Base-by-base conservation (phyloP, 352 stramenopile species). In the Globisporangium echinulatum region DNA sequence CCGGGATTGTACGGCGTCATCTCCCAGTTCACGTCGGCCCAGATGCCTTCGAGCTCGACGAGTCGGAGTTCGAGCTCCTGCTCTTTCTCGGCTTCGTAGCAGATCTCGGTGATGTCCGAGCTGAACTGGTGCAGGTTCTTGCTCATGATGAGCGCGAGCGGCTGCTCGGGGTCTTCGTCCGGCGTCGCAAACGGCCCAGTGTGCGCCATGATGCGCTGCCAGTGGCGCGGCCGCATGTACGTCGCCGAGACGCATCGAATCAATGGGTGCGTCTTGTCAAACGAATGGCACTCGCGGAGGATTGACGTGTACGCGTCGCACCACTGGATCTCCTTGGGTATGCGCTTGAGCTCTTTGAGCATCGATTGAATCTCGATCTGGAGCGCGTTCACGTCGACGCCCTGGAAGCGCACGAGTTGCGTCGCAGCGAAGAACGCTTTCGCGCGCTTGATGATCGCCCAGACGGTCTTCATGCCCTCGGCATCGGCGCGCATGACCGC, bases 41-140 rank as follows among this genome's bases (percentile, higher is more conserved):
- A 98, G 10, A 96, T 80, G 11, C 89, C 85, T 54, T 96, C 88
- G 7, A 99, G 83, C 58, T 97, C 79, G 54, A 95, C 71, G 11
- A 98, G 72, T 2, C 87, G 85, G 44, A 92, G 70, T 67, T 98
- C 93, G 44, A 98, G 92, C 55, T 98, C 97, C 60, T 98, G 89
- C 67, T 98, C 96, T 61, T 98, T 98, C 49, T 96, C 88, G 5
- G 93, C 96, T 75, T 98, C 90, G 70, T 98, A 97, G 59, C 86
- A 97, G 65, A 98, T 98, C 60, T 98, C 96, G 37, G 97, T 97
- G 47, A 98, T 96, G 38, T 98, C 92, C 15, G 87, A 89, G 64
- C 85, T 97, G 64, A 96, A 98, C 58, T 95, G 90, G 63, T 98
- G 88, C 15, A 98, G 71, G 57, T 98, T 96, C 42, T 98, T 93